These are phyloP conservation scores for Xylaria sp. DNA, from an alignment of 2,329 filamentous ascomycete genomes.

Conservation along the genomic window DNA sequence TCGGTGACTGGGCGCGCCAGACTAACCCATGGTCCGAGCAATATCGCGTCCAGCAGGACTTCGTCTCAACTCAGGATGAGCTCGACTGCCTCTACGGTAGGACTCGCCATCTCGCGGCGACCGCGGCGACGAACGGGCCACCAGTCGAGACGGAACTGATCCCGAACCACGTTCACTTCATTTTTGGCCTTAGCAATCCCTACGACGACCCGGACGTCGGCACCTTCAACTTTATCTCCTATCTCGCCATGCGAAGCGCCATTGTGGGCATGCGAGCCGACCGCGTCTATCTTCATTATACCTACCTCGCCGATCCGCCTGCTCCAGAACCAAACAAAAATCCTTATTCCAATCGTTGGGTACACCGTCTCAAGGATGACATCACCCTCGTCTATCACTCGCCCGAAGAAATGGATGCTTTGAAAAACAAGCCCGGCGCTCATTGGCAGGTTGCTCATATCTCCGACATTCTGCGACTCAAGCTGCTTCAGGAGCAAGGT, in stretches of 20 bases:
- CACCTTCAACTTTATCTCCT: constrained; percentile 53
- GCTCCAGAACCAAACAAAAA: constrained; percentile 48
- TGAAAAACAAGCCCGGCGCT: constrained; percentile 47
- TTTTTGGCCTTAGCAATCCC: constrained; percentile 53
- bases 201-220: constrained; percentile 47
- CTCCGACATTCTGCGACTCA: constrained; percentile 52
- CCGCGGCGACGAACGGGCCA: constrained; percentile 17
- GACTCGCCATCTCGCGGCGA: constrained; percentile 33
- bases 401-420: constrained; percentile 44
- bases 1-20: constrained; percentile 50
- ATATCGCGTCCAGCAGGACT: constrained; percentile 50
- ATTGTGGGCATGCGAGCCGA: constrained; percentile 53
- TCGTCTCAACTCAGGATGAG: constrained; percentile 48
- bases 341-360: constrained; percentile 53
- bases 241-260: constrained; percentile 53
- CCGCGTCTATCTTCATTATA: constrained; percentile 53
- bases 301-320: constrained; percentile 52
- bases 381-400: constrained; percentile 53
- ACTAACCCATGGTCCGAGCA: constrained; percentile 52
- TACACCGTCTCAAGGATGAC: constrained; percentile 49
- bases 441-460: constrained; percentile 51
- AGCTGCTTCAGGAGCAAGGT: constrained; percentile 50
- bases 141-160: constrained; percentile 45
- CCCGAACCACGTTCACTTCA: constrained; percentile 55
- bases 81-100: constrained; percentile 50